Conservation (phyloP, 495 filamentous ascomycete genomes). For the Evansstolkia leycettana region DNA sequence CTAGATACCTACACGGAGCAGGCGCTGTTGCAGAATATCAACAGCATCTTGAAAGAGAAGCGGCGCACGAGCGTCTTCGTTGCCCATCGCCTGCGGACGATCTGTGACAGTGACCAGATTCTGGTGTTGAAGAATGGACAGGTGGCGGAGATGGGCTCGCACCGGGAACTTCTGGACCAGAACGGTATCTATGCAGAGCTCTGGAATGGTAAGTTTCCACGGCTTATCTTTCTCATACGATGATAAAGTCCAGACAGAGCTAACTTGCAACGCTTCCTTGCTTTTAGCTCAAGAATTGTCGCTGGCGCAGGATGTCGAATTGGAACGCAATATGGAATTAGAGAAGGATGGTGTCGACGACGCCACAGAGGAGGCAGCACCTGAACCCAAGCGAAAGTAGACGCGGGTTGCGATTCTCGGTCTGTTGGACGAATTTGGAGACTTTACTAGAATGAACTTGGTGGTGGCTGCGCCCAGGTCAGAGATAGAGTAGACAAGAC, state of each 20-base stretch:
- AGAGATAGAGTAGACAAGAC: too few species aligned
- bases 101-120: slow-evolving; percentile 89
- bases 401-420: neutral
- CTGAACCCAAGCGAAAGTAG: slow-evolving; percentile 5
- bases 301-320: slow-evolving; percentile 20
- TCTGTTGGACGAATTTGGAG: too few species aligned
- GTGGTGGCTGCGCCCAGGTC: too few species aligned
- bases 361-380: slow-evolving; percentile 10
- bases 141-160: slow-evolving; percentile 78
- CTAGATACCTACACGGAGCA: slow-evolving; percentile 95
- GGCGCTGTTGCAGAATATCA: slow-evolving; percentile 82
- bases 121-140: slow-evolving; percentile 76
- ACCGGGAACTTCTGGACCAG: slow-evolving; percentile 66
- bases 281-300: slow-evolving; percentile 34
- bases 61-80: slow-evolving; percentile 84
- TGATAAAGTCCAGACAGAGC: too few species aligned
- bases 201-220: slow-evolving; percentile 61
- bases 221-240: neutral
- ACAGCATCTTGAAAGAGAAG: slow-evolving; percentile 84
- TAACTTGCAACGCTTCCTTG: neutral
- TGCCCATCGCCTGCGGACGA: slow-evolving; percentile 82
- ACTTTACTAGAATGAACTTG: too few species aligned
- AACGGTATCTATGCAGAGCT: slow-evolving; percentile 78
- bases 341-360: slow-evolving; percentile 7
- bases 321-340: slow-evolving; percentile 14